Evolutionary conservation across 2,329 filamentous ascomycete species (phyloP).

Genomic region (Colletotrichum sp.): DNA sequence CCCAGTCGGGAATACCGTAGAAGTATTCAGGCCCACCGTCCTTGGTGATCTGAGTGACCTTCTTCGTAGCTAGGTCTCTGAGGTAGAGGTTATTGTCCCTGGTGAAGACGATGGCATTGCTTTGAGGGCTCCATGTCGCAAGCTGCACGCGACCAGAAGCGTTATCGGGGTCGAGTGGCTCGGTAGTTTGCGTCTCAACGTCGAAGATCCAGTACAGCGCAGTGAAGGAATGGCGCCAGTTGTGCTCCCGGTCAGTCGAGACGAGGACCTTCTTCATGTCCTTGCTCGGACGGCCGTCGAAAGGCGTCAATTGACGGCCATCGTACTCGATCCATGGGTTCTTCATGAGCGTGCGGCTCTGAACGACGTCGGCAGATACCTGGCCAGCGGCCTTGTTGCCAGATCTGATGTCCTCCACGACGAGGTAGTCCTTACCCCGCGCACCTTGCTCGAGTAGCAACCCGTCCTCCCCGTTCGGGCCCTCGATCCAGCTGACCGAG

Average conservation of each 20-base stretch:
- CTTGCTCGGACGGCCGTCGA: constrained; percentile 74
- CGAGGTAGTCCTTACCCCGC: constrained; percentile 72
- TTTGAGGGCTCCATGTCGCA: constrained; percentile 87
- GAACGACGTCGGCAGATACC: constrained; percentile 36
- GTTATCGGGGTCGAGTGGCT: constrained; percentile 77
- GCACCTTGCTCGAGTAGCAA: constrained; percentile 77
- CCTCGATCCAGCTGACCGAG: constrained; percentile 77
- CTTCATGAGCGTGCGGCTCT: constrained; percentile 78
- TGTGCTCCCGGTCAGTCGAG: constrained; percentile 72
- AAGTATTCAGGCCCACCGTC: constrained; percentile 91
- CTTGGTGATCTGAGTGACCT: constrained; percentile 75
- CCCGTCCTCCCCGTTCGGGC: constrained; percentile 80
- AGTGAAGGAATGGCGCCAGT: constrained; percentile 90
- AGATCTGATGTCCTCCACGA: constrained; percentile 81
- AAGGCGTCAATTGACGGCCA: constrained; percentile 59
- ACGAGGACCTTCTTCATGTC: constrained; percentile 87
- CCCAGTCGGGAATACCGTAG: constrained; percentile 96
- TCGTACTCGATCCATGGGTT: constrained; percentile 64
- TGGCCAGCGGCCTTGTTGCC: constrained; percentile 30
- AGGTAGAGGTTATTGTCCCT: constrained; percentile 89
- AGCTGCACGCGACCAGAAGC: constrained; percentile 75
- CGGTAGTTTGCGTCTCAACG: constrained; percentile 76
- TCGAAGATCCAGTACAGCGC: constrained; percentile 92
- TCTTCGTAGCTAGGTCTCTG: constrained; percentile 60
- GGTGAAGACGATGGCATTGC: constrained; percentile 88